Percentiles rank a stretch among this genome's conserved stretches.
phyloP scores from a whole-genome alignment of 1,284 basidiomycete genomes.

The Puccinia hordei region DNA sequence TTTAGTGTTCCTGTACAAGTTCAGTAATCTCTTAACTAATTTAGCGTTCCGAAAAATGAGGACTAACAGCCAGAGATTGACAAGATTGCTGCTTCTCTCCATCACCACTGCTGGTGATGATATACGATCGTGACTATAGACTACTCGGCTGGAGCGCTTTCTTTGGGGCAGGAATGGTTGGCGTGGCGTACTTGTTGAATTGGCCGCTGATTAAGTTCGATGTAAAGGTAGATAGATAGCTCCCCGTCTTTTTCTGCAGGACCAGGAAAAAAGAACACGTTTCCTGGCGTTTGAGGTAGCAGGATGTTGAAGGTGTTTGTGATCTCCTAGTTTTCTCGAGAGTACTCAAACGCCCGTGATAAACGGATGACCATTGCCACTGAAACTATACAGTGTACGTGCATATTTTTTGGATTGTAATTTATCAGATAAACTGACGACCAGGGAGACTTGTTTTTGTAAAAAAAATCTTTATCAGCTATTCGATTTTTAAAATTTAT shows the following conservation, averaged over 20 bases:
- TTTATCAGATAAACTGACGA: not conserved
- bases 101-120: too few species aligned
- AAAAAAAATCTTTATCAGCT: conserved; percentile 24
- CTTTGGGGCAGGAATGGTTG: conserved; percentile 37
- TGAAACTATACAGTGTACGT: conserved; percentile 51
- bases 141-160: conserved; percentile 46
- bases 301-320: too few species aligned
- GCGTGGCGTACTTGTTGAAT: conserved; percentile 46
- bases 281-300: too few species aligned
- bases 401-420: not conserved
- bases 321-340: conserved; percentile 20
- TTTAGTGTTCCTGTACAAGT: conserved; percentile 48
- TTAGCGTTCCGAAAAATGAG: not conserved
- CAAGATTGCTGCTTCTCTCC: too few species aligned
- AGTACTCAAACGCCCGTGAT: conserved; percentile 43
- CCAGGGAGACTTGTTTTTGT: not conserved
- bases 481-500: conserved; percentile 51
- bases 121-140: not conserved
- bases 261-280: not conserved
- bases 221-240: conserved; percentile 19
- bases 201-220: conserved; percentile 51
- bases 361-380: conserved; percentile 47
- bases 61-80: not conserved
- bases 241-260: conserved; percentile 10
- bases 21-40: not conserved